Evolutionary conservation across 2,329 filamentous ascomycete species (phyloP), one percentile per base, ranked within the genome.

Genomic region (Passalora sequoiae): DNA sequence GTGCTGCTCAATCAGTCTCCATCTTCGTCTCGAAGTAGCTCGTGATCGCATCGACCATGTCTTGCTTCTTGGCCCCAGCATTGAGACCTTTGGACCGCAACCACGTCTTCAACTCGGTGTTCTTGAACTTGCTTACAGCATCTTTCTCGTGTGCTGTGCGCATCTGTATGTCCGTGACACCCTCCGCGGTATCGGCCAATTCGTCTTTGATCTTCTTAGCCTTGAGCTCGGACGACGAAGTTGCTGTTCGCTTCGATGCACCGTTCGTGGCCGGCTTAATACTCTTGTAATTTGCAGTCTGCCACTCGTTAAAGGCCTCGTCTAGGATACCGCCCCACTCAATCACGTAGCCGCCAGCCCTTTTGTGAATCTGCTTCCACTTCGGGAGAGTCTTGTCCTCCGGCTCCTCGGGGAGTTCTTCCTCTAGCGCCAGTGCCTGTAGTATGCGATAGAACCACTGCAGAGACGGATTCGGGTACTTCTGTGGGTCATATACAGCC

Each of bases 371-470:
- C 54, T 94, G 87, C 55, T 78, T 83, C 66, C 83, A 89, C 57
- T 85, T 87, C 1, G 92, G 92, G 10, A 86, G 63, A 0, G 92
- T 97, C 52, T 84, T 82, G 60, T 98, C 92, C 38, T 83, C 77
- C 2, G 77, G 72, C 33, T 75, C 68, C 15, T 85, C 83, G 0
- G 89, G 89, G 1, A 94, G 69, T 54, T 96, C 89, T 62, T 98
- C 92, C 25, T 95, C 89, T 1, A 98, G 73, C 0, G 92, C 92
- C 44, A 96, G 75, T 5, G 86, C 84, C 66, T 98, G 92, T 1
- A 98, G 71, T 33, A 98, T 94, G 49, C 81, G 83, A 71, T 97
- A 98, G 69, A 97, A 92, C 89, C 91, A 98, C 67, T 98, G 92
- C 17, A 98, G 73, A 6, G 86, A 78, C 60, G 57, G 55, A 39